A percentile compares a stretch with the other conserved stretches of the same genome.
These are phyloP conservation scores for Penicillium goetzii DNA, from an alignment of 495 filamentous ascomycete species.

Conservation along the genomic window DNA sequence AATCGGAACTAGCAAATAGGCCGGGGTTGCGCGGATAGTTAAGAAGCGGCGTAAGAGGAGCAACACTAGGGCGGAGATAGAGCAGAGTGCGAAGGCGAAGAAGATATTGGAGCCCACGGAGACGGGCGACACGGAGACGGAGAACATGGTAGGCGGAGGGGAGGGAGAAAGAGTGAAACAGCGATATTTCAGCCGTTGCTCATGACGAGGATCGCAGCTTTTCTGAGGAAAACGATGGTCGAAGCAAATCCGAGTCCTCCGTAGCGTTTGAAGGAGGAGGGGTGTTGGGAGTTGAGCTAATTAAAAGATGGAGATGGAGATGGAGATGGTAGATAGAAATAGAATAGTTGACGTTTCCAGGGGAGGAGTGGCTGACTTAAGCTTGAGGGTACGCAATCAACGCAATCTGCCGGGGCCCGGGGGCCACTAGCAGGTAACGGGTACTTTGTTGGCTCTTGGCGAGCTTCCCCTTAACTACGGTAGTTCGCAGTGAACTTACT, in stretches of 20 bases:
- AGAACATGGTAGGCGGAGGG: slow-evolving; percentile 23
- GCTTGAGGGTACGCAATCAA: slow-evolving; percentile 13
- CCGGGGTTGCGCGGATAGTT: slow-evolving; percentile 85
- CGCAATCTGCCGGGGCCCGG: background rate
- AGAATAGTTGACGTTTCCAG: slow-evolving; percentile 31
- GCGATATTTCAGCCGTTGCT: slow-evolving; percentile 23
- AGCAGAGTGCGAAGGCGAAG: slow-evolving; percentile 67
- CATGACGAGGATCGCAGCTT: slow-evolving; percentile 20
- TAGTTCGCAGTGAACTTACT: too few species aligned
- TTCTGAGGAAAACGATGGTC: background rate
- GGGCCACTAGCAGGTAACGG: background rate
- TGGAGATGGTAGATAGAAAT: slow-evolving; percentile 9
- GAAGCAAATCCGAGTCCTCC: background rate
- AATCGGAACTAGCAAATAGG: slow-evolving; percentile 86
- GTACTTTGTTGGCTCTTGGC: background rate
- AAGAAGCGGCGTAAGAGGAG: slow-evolving; percentile 87
- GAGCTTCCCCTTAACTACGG: background rate
- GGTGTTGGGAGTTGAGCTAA: background rate
- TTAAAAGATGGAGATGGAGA: slow-evolving; percentile 7
- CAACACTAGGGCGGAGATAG: slow-evolving; percentile 74
- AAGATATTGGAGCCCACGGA: slow-evolving; percentile 73
- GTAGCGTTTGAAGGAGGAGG: background rate
- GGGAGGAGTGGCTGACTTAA: slow-evolving; percentile 37
- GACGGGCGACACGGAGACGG: slow-evolving; percentile 38
- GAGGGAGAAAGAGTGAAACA: slow-evolving; percentile 8